Evolutionary conservation across 805 yeast genomes (phyloP).

Genomic region (Saturnispora saitoi): DNA sequence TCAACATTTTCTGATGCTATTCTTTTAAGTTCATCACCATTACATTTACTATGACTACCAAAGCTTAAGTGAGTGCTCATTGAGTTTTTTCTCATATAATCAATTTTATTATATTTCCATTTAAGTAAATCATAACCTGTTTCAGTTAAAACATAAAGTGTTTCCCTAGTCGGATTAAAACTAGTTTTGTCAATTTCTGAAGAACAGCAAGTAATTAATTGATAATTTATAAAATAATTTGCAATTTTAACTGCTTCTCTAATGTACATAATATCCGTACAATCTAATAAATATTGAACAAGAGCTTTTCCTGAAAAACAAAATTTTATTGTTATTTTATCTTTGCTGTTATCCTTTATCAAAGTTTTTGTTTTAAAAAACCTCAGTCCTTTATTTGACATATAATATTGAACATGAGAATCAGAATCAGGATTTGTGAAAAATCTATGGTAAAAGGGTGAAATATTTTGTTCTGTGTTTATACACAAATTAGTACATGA

Average conservation of each 20-base stretch:
- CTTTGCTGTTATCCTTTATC: slow-evolving; percentile 11
- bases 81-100: not conserved
- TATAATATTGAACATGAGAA: slow-evolving; percentile 71
- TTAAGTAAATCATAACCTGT: slow-evolving; percentile 17
- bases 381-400: slow-evolving; percentile 56
- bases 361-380: slow-evolving; percentile 35
- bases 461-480: slow-evolving; percentile 14
- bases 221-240: slow-evolving; percentile 37
- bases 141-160: slow-evolving; percentile 19
- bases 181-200: slow-evolving; percentile 23
- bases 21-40: not conserved
- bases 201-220: slow-evolving; percentile 32
- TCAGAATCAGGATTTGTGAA: slow-evolving; percentile 88
- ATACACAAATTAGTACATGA: no score
- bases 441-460: slow-evolving; percentile 68
- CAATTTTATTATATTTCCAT: slow-evolving; percentile 14
- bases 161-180: slow-evolving; percentile 15
- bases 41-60: not conserved
- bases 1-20: not conserved
- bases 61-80: not conserved
- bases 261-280: slow-evolving; percentile 58
- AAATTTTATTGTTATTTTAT: slow-evolving; percentile 31
- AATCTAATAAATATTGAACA: slow-evolving; percentile 85
- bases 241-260: slow-evolving; percentile 49
- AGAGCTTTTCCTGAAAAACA: slow-evolving; percentile 69